Evolutionary conservation across 768 basidiomycete species (phyloP).

Genomic region (Nevesoporus exiguus): DNA sequence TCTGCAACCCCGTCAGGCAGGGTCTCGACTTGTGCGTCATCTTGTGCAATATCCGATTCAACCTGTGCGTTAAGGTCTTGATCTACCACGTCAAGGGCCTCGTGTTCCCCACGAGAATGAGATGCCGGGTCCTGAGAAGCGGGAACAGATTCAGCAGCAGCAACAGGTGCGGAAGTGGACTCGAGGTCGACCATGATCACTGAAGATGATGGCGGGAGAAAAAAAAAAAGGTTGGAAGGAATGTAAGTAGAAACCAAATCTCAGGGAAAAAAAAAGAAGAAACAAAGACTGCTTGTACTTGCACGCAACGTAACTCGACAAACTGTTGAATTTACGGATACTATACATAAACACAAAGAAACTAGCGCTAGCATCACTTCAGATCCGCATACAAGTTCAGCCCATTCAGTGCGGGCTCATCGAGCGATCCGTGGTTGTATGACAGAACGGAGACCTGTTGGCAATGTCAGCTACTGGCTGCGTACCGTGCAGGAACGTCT

Average conservation of each 20-base stretch:
- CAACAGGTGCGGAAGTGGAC: constrained; percentile 11
- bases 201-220: constrained; percentile 16
- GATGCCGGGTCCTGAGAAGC: constrained; percentile 19
- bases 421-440: constrained; percentile 78
- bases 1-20: constrained; percentile 15
- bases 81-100: constrained; percentile 35
- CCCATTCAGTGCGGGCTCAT: constrained; percentile 73
- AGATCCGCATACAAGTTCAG: constrained; percentile 62
- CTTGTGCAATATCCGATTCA: constrained; percentile 20
- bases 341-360: constrained; percentile 20
- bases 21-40: constrained; percentile 14
- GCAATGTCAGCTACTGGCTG: constrained; percentile 5
- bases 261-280: neutral
- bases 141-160: constrained; percentile 19
- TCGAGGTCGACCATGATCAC: constrained; percentile 39
- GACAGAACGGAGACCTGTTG: constrained; percentile 70
- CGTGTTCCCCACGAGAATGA: constrained; percentile 37
- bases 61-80: constrained; percentile 23
- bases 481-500: constrained; percentile 19
- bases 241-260: no score
- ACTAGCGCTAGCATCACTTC: constrained; percentile 16
- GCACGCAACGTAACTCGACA: constrained; percentile 14
- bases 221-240: constrained; percentile 5
- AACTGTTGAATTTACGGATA: constrained; percentile 11
- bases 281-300: constrained; percentile 2